Evolutionary conservation across 2,329 filamentous ascomycete species (phyloP).

Genomic region (Verticillium nubilum): DNA sequence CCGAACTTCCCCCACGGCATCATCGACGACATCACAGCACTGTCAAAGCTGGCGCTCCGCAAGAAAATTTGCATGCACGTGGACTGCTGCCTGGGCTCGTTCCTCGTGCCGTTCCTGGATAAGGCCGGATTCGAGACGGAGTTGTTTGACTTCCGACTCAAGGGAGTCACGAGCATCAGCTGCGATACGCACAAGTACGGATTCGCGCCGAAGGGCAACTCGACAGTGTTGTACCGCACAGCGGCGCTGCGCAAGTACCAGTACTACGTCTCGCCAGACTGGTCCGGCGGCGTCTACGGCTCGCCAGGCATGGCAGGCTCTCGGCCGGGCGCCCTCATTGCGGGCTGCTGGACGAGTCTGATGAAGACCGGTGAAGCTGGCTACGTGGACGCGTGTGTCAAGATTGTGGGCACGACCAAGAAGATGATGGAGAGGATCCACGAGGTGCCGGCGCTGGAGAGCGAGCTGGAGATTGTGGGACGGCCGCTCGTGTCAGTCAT

Average conservation of each 20-base stretch:
- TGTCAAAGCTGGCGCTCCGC: slow-evolving; percentile 76
- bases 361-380: slow-evolving; percentile 84
- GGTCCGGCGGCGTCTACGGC: slow-evolving; percentile 93
- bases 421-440: slow-evolving; percentile 72
- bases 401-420: slow-evolving; percentile 83
- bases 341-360: slow-evolving; percentile 89
- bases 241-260: slow-evolving; percentile 77
- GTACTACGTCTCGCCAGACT: slow-evolving; percentile 94
- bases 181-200: slow-evolving; percentile 99
- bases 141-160: slow-evolving; percentile 88
- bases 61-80: slow-evolving; percentile 86
- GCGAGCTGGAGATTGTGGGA: slow-evolving; percentile 76
- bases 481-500: slow-evolving; percentile 85
- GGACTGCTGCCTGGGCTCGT: slow-evolving; percentile 95
- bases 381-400: slow-evolving; percentile 79
- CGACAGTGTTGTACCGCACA: slow-evolving; percentile 83
- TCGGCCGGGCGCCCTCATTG: slow-evolving; percentile 87
- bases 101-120: slow-evolving; percentile 86
- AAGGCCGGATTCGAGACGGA: slow-evolving; percentile 88
- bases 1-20: slow-evolving; percentile 98
- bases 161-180: slow-evolving; percentile 90
- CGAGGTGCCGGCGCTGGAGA: slow-evolving; percentile 59
- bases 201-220: slow-evolving; percentile 97
- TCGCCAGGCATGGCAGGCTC: slow-evolving; percentile 89
- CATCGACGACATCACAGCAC: slow-evolving; percentile 84